A percentile compares a stretch with the other conserved stretches of the same genome.
Evolutionary conservation across 2,329 filamentous ascomycete genomes (phyloP).

Genomic region (Penicillium brasilianum): DNA sequence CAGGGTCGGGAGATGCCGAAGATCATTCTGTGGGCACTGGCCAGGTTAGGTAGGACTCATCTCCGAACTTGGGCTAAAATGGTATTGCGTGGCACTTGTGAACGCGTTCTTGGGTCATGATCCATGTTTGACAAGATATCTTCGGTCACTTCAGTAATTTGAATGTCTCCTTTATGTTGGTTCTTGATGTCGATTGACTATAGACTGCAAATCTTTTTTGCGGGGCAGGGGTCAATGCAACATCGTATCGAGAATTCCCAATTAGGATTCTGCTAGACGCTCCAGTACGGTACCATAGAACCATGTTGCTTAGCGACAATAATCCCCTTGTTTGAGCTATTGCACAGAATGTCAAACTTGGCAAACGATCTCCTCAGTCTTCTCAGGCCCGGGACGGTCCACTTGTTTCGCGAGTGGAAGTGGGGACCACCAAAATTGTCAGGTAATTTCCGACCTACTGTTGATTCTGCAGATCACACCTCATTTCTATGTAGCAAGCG

Average conservation of each 20-base stretch:
- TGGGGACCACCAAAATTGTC: constrained; percentile 11
- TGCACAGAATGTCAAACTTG: constrained; percentile 1
- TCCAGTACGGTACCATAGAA: not conserved
- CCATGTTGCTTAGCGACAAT: not conserved
- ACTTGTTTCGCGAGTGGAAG: constrained; percentile 1
- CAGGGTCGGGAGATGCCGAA: not conserved
- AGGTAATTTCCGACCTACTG: constrained; percentile 22
- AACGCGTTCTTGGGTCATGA: too few species aligned
- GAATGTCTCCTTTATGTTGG: too few species aligned
- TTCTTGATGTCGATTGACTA: too few species aligned
- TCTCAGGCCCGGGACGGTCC: not conserved
- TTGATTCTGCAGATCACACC: constrained; percentile 15
- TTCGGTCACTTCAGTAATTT: too few species aligned
- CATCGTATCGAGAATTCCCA: not conserved
- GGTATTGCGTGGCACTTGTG: constrained; percentile 1
- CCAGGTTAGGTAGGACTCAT: not conserved
- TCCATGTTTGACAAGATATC: not conserved
- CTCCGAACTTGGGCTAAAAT: not conserved
- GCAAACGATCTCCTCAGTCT: not conserved
- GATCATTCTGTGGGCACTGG: not conserved
- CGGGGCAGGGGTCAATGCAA: not conserved
- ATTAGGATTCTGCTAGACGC: not conserved
- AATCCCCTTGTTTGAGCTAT: not conserved
- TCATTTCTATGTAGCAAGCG: not conserved
- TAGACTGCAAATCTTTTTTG: constrained; percentile 5